Percentiles rank a stretch among this genome's conserved stretches.
phyloP scores from a whole-genome alignment of 2,329 filamentous ascomycete genomes.

The Nemania diffusa region DNA sequence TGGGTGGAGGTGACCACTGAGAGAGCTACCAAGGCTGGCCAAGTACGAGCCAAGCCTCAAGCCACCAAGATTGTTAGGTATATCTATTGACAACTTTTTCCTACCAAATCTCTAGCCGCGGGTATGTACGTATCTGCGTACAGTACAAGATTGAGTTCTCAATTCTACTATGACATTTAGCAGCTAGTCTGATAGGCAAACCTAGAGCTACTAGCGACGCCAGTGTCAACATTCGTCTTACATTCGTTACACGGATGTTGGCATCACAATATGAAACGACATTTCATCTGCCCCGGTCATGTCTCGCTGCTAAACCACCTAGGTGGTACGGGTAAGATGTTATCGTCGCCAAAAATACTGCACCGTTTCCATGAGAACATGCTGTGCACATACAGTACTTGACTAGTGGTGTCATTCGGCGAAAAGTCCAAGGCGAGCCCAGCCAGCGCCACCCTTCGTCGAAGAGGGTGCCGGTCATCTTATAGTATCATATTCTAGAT shows the following conservation, averaged over 20 bases:
- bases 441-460: constrained; percentile 4
- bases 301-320: background rate
- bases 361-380: background rate
- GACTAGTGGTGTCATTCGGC: constrained; percentile 3
- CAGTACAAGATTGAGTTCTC: too few species aligned
- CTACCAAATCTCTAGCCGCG: background rate
- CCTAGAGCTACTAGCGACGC: background rate
- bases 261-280: background rate
- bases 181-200: background rate
- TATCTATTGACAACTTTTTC: background rate
- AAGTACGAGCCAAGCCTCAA: constrained; percentile 1
- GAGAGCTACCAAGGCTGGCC: constrained; percentile 16
- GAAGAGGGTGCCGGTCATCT: background rate
- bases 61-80: background rate
- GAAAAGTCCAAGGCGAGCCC: constrained; percentile 6
- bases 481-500: background rate
- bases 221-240: constrained; percentile 3
- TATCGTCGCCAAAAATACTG: background rate
- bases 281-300: background rate
- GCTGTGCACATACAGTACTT: background rate
- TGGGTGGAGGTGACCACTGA: constrained; percentile 6
- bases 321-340: background rate
- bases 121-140: too few species aligned
- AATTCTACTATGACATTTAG: too few species aligned
- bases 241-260: background rate